Base-by-base conservation (phyloP, 192 early-diverging fungal genomes). In the Mortierella antarctica region DNA sequence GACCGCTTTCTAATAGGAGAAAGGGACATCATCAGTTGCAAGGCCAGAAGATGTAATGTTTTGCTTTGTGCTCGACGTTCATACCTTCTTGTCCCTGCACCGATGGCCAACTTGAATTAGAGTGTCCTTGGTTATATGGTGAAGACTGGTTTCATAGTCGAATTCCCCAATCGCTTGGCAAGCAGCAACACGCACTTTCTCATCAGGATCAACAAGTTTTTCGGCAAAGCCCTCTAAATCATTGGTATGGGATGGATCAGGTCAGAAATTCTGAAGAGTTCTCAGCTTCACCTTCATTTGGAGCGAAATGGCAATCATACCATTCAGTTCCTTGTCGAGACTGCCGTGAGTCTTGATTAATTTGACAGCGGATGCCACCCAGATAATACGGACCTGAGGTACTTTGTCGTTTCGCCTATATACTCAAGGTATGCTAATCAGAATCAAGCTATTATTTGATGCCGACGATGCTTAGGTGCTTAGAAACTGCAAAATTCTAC, bases 181-280 rank as follows among this genome's bases (percentile, higher is more conserved):
- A 2, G 88, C 89, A 6, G 91, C 88, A 47, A 88, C 73, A 13
- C 98, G 92, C 17, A 99, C 95, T 67, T 95, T 95, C 41, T 99
- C 96, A 66, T 99, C 98, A 1, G 95, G 93, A 78, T 99, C 98
- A 9, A 88, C 77, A 55, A 95, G 71, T 77, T 95, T 96, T 46
- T 76, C 53, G 15, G 40, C 44, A 39, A 74, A 66, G 9, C 68
- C 49, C 20, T 74, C 69, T 83, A 57, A 15, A 13, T 31, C n/a
- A 54, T 53, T 31, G 31, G 23, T n/a, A 67, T 20, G 21, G 13
- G 12, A 56, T 56, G 9, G 7, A 12, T 18, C 15, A 20, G n/a
- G 54, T 2, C 21, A 56, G 0, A 48, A 31, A 41, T 1, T 17
- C 18, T 11, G 50, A 31, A 3, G 31, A 31, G 31, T 31, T 31